Base-by-base conservation (phyloP, 2,329 filamentous ascomycete genomes). In the Aspergillus viridinutans region DNA sequence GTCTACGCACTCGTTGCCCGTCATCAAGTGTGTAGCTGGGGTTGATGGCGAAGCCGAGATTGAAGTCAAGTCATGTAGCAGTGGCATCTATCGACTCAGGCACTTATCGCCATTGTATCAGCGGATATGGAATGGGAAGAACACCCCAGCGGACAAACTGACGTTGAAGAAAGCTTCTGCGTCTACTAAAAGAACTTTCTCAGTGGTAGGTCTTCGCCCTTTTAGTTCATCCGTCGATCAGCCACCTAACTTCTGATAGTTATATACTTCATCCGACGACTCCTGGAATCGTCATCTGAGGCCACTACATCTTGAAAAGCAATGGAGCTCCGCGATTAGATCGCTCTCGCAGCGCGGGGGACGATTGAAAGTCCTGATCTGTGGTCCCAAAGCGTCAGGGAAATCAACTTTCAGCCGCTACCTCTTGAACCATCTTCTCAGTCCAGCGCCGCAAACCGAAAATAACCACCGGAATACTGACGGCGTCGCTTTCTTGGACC, bases 361-460 rank as follows among this genome's bases (percentile, higher is more conserved):
- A 55, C 68, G 60, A 61, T 70, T 70, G 52, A 69, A 68, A 56
- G 76, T 81, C 7, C 67, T 86, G 51, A 70, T 84, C 6, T 80
- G 81, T 54, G 84, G 84, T 5, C 75, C 80, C 7, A 81, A 85
- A 60, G 78, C 75, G 0, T 79, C 82, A 25, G 84, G 84, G 25
- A 85, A 86, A 66, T 86, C 84, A 8, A 85, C 82, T 0, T 83
- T 86, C 61, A 78, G 78, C 56, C 80, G 81, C 51, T 76, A 83
- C 55, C 69, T 86, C 4, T 65, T 80, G 20, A 87, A 87, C 62
- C 77, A 81, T 55, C 74, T 84, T 29, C 73, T 85, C 20, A 76
- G 72, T 29, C 70, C 72, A 23, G 68, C 70, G 3, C 76, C 69
- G 55, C 58, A 70, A 51, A 60, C 68, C 4, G 70, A 73, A 47